phyloP scores from a whole-genome alignment of 2,329 filamentous ascomycete genomes.

The Talaromyces sp. region DNA sequence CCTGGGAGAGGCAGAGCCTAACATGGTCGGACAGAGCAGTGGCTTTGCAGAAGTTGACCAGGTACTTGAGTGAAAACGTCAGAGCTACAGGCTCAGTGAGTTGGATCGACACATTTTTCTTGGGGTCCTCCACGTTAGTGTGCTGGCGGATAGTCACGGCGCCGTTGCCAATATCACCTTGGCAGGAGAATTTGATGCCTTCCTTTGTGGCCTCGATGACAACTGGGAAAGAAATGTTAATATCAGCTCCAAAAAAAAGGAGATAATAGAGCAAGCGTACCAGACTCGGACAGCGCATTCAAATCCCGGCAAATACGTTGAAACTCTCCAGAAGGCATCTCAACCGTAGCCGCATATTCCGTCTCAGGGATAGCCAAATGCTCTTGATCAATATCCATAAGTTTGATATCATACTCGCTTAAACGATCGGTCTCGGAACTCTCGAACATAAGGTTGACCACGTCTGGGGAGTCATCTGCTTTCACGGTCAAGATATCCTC shows the following conservation, averaged over 20 bases:
- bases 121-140: conserved; percentile 82
- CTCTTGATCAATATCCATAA: conserved; percentile 99
- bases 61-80: conserved; percentile 98
- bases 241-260: not conserved
- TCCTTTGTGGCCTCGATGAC: conserved; percentile 96
- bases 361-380: conserved; percentile 97
- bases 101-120: conserved; percentile 79
- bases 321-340: conserved; percentile 86
- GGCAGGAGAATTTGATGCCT: conserved; percentile 89
- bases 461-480: conserved; percentile 93
- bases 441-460: conserved; percentile 94
- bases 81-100: conserved; percentile 87
- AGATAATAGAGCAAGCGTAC: conserved; percentile 49
- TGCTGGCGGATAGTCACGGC: conserved; percentile 86
- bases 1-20: conserved; percentile 89
- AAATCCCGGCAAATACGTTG: conserved; percentile 92
- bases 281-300: conserved; percentile 87
- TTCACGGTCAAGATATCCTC: conserved; percentile 95
- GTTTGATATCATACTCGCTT: conserved; percentile 98
- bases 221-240: conserved; percentile 52
- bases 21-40: conserved; percentile 74
- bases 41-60: conserved; percentile 99
- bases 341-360: conserved; percentile 90
- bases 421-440: conserved; percentile 80
- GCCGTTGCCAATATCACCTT: conserved; percentile 92